Percentiles rank a stretch among this genome's conserved stretches.
Conservation (phyloP, 129 eudicot species). For the Escallonia herrerae region DNA sequence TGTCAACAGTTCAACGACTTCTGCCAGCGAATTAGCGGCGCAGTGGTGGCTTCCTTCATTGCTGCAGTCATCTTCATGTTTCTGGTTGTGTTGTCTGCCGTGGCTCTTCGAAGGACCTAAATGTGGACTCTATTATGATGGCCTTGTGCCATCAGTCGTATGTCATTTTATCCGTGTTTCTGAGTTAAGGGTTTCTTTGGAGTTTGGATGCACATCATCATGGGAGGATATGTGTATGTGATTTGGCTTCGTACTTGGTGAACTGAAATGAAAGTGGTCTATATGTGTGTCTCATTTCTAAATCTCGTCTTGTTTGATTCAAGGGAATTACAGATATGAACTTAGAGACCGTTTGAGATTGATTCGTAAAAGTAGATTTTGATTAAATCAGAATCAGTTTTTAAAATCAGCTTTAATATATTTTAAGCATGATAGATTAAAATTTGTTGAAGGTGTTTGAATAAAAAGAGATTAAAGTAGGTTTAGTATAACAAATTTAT, state of each 20-base stretch:
- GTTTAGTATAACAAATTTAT: no score
- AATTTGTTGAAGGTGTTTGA: no score
- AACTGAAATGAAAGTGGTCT: not conserved
- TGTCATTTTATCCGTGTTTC: not conserved
- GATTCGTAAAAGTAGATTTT: no score
- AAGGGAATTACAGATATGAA: no score
- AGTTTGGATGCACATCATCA: no score
- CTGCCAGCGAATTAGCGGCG: conserved; percentile 69
- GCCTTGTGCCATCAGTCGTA: not conserved
- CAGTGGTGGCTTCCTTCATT: conserved; percentile 79
- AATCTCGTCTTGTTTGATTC: no score
- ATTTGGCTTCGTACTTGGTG: not conserved
- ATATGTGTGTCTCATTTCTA: not conserved
- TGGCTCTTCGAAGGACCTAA: conserved; percentile 48
- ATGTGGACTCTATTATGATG: not conserved
- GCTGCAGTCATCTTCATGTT: conserved; percentile 48
- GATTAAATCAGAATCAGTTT: no score
- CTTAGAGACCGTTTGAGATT: no score
- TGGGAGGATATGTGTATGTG: not conserved
- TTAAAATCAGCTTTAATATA: no score
- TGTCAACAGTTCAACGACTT: conserved; percentile 68
- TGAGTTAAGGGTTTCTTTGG: not conserved
- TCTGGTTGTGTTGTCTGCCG: conserved; percentile 59
- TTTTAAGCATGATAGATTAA: no score
- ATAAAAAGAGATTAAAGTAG: no score